Evolutionary conservation across 139 green algal species (phyloP).

Genomic region (Pseudopediastrum boryanum): DNA sequence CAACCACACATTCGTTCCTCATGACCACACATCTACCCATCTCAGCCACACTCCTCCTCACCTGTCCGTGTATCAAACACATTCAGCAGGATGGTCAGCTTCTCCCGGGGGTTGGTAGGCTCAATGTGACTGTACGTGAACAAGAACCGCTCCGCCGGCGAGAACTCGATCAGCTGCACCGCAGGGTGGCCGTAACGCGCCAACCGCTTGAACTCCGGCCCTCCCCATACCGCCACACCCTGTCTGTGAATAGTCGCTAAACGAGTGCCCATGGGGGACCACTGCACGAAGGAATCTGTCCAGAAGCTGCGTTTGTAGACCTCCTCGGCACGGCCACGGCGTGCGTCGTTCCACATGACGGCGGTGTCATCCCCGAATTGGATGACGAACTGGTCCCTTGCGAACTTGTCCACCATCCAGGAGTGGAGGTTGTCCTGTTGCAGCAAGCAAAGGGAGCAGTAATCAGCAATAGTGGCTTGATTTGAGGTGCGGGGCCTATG

Average conservation of each 20-base stretch:
- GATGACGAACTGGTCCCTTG: slow-evolving; percentile 95
- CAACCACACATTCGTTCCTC: no score
- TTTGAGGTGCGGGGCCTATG: no score
- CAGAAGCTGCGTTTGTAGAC: slow-evolving; percentile 81
- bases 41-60: no score
- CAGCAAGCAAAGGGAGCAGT: neutral
- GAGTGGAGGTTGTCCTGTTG: slow-evolving; percentile 81
- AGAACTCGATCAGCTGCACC: slow-evolving; percentile 89
- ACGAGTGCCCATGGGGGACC: slow-evolving; percentile 82
- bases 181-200: slow-evolving; percentile 45
- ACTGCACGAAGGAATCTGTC: slow-evolving; percentile 95
- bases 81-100: slow-evolving; percentile 26
- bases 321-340: slow-evolving; percentile 53
- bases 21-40: no score
- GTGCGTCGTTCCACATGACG: slow-evolving; percentile 84
- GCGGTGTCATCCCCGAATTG: slow-evolving; percentile 78
- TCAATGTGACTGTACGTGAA: slow-evolving; percentile 76
- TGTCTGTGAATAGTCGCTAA: slow-evolving; percentile 90
- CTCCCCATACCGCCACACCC: slow-evolving; percentile 93
- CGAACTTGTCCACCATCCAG: slow-evolving; percentile 92
- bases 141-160: slow-evolving; percentile 87
- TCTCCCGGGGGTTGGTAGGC: slow-evolving; percentile 68
- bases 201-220: slow-evolving; percentile 69
- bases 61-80: slow-evolving; percentile 38
- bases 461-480: neutral